A percentile compares a stretch with the other conserved stretches of the same genome.
phyloP scores from a whole-genome alignment of 805 yeast genomes.

The Kregervanrija delftensis region DNA sequence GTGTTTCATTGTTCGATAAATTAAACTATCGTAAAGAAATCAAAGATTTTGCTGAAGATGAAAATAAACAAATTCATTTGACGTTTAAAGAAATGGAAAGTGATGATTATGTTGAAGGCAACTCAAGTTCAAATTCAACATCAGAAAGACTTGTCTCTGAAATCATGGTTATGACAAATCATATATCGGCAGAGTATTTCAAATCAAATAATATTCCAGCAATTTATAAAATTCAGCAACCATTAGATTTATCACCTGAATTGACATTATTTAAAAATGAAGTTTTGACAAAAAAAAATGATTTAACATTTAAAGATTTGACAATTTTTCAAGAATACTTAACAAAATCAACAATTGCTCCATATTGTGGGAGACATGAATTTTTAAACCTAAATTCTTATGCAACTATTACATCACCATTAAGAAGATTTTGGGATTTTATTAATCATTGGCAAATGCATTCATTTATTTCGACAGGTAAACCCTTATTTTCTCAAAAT shows the following conservation, averaged over 20 bases:
- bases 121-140: constrained; percentile 21
- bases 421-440: constrained; percentile 76
- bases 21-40: constrained; percentile 18
- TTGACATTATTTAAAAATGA: constrained; percentile 17
- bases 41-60: constrained; percentile 15
- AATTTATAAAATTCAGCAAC: constrained; percentile 34
- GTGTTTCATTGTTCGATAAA: constrained; percentile 20
- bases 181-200: constrained; percentile 47
- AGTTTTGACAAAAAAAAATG: constrained; percentile 13
- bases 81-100: constrained; percentile 15
- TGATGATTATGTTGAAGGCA: constrained; percentile 7
- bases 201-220: constrained; percentile 40
- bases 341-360: constrained; percentile 45
- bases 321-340: constrained; percentile 38
- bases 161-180: constrained; percentile 75
- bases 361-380: constrained; percentile 43
- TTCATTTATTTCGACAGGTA: constrained; percentile 28
- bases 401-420: constrained; percentile 80
- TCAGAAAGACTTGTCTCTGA: constrained; percentile 72
- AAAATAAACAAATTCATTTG: constrained; percentile 19
- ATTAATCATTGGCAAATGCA: constrained; percentile 75
- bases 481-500: constrained; percentile 25
- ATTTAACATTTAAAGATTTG: constrained; percentile 33
- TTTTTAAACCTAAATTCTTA: constrained; percentile 59
- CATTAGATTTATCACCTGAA: constrained; percentile 17